Base-by-base conservation (phyloP, 2,329 filamentous ascomycete species). In the Fusarium hainanense region DNA sequence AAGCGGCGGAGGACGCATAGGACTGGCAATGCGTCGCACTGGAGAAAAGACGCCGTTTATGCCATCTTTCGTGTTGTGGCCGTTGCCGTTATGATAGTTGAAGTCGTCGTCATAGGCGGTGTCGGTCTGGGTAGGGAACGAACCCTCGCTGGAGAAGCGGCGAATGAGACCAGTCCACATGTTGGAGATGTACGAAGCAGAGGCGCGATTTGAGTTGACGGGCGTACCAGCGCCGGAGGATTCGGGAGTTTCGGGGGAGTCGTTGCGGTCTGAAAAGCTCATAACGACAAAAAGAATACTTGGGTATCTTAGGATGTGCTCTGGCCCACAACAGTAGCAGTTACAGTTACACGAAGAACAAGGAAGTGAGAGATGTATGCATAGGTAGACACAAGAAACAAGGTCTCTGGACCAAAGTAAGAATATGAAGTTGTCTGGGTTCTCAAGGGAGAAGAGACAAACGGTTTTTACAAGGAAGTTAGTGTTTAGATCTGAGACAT, bases 1-100 rank as follows among this genome's bases (percentile, higher is more conserved):
- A 51, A 98, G 87, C 0, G 94, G 94, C 13, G 95, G 95, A 3
- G 94, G 93, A 72, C 94, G 92, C 79, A 97, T 94, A 3, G 93
- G 94, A 14, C 92, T 94, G 9, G 88, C 86, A 55, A 87, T 89
- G 70, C 92, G 88, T 42, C 69, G 72, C 20, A 74, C 54, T n/a
- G 80, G 80, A 21, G 75, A 75, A 79, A 89, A 92, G 66, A 90
- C 85, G 54, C 86, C 85, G 70, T 84, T 83, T 77, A 89, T 81
- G 69, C 85, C 85, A 69, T 86, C 82, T 32, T 80, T 80, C 56
- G 86, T 82, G 77, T 89, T 81, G 70, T 85, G 84, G 69, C 86
- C 82, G 42, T 58, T 59, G 51, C 63, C 54, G 21, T 70, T 63
- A 50, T 58, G 55, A 41, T 59, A 56, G 32, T 60, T 50, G 41